A percentile compares a stretch with the other conserved stretches of the same genome.
These are phyloP conservation scores for Karstenula rhodostoma DNA, from an alignment of 2,329 filamentous ascomycete species.

Conservation along the genomic window DNA sequence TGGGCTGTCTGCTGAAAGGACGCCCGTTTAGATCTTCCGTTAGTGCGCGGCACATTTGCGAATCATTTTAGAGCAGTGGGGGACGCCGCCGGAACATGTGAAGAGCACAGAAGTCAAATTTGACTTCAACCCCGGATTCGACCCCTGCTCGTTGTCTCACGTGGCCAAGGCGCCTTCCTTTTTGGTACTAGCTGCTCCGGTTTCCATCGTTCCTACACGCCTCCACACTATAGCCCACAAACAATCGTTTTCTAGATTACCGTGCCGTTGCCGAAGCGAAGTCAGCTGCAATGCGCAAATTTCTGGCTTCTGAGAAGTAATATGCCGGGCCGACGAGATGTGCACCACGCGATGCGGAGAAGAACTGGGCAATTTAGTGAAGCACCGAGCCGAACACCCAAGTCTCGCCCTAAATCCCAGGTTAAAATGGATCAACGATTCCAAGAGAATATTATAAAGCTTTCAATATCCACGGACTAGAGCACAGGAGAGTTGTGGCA, in stretches of 20 bases:
- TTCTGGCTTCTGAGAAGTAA: not conserved
- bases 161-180: not conserved
- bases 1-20: not conserved
- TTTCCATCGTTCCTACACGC: not conserved
- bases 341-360: not conserved
- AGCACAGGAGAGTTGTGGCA: not conserved
- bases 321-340: not conserved
- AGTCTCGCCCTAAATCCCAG: not conserved
- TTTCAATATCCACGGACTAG: not conserved
- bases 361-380: not conserved
- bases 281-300: not conserved
- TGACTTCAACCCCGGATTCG: constrained; percentile 2
- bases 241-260: not conserved
- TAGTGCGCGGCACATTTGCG: not conserved
- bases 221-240: not conserved
- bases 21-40: not conserved
- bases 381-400: not conserved
- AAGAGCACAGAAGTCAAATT: not conserved
- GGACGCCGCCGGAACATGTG: not conserved
- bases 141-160: not conserved
- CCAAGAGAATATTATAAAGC: not conserved
- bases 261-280: not conserved
- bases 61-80: not conserved
- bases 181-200: not conserved
- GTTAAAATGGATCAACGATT: not conserved